A percentile compares a stretch with the other conserved stretches of the same genome.
Evolutionary conservation across 176 grass and related monocot genomes (phyloP).

Genomic region (Oryza glumipatula): DNA sequence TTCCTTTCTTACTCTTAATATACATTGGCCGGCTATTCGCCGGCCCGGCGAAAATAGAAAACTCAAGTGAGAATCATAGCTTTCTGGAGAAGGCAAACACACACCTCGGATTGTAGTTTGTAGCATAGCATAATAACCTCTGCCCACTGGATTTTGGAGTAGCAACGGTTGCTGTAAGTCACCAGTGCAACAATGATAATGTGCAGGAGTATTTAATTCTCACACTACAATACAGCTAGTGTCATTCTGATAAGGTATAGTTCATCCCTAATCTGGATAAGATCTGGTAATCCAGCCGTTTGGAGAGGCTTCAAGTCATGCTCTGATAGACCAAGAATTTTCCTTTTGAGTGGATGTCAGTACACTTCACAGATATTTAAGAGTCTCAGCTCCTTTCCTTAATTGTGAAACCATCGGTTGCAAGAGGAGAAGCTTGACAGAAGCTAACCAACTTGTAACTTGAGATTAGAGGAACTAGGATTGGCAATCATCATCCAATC

Average conservation of each 20-base stretch:
- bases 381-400: background rate
- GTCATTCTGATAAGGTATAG: background rate
- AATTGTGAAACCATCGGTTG: background rate
- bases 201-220: background rate
- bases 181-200: background rate
- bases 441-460: background rate
- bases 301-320: conserved; percentile 29
- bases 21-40: no score
- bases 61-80: background rate
- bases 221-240: background rate
- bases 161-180: background rate
- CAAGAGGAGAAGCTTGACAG: background rate
- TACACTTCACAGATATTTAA: background rate
- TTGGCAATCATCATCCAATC: background rate
- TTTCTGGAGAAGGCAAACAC: background rate
- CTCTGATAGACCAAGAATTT: background rate
- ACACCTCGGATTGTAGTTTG: background rate
- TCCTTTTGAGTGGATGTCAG: background rate
- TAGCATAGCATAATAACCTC: no score
- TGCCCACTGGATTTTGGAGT: background rate
- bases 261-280: background rate
- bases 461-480: background rate
- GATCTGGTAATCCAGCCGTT: background rate
- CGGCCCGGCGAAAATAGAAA: no score
- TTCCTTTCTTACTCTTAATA: no score